A percentile compares a stretch with the other conserved stretches of the same genome.
phyloP scores from a whole-genome alignment of 2,329 filamentous ascomycete species.

The Claviceps arundinis region DNA sequence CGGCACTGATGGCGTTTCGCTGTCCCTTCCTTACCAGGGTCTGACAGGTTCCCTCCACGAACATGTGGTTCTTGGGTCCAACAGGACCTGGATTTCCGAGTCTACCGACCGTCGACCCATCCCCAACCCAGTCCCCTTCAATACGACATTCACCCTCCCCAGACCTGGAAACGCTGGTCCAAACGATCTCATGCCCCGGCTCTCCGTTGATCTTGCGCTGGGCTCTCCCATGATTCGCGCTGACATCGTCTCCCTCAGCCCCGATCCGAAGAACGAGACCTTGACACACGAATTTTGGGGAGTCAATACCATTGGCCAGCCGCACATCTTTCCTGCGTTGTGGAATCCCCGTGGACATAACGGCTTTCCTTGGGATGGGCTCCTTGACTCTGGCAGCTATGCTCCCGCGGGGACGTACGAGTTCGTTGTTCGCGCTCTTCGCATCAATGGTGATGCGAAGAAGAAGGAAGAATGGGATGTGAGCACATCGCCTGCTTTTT shows the following conservation, averaged over 20 bases:
- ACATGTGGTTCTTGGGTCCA: conserved; percentile 11
- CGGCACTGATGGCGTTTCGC: conserved; percentile 22
- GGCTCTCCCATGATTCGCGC: conserved; percentile 30
- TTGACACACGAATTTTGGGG: conserved; percentile 22
- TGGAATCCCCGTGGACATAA: conserved; percentile 14
- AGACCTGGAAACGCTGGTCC: conserved; percentile 22
- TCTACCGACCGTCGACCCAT: conserved; percentile 19
- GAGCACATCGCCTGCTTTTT: conserved; percentile 27
- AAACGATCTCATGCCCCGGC: conserved; percentile 21
- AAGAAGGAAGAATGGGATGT: conserved; percentile 34
- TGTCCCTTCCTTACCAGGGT: conserved; percentile 29
- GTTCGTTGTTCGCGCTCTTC: conserved; percentile 33
- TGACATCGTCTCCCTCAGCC: conserved; percentile 28
- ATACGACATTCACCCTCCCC: conserved; percentile 29
- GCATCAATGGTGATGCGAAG: conserved; percentile 34
- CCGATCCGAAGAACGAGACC: conserved; percentile 9
- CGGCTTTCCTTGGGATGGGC: conserved; percentile 29
- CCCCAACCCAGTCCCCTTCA: conserved; percentile 13
- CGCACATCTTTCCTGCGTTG: conserved; percentile 27
- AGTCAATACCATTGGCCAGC: conserved; percentile 27
- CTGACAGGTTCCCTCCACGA: conserved; percentile 22
- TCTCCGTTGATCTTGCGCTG: conserved; percentile 29
- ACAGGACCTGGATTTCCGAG: conserved; percentile 16
- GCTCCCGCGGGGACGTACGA: conserved; percentile 37
- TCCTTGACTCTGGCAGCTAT: conserved; percentile 31